phyloP scores from a whole-genome alignment of 345 rosid genomes.

The Bruguiera sexangula region DNA sequence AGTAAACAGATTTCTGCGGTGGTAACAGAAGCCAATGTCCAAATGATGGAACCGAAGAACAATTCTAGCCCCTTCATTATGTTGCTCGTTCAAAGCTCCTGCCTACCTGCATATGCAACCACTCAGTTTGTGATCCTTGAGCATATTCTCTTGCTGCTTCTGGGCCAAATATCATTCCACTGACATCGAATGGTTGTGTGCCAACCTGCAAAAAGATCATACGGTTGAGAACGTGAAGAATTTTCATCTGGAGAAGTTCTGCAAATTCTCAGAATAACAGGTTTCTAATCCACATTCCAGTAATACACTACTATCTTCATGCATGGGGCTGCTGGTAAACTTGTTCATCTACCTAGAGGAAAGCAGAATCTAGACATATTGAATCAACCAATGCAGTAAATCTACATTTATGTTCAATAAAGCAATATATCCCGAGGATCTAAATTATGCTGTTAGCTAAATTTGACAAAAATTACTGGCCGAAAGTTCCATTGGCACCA shows the following conservation, averaged over 20 bases:
- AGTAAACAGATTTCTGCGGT: constrained; percentile 12
- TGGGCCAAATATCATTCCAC: constrained; percentile 58
- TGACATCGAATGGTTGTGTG: constrained; percentile 47
- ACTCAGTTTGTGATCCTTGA: constrained; percentile 58
- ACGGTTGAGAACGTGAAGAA: background rate
- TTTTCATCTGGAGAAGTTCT: background rate
- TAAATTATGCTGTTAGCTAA: too few relatives aligned
- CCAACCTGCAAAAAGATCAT: constrained; percentile 39
- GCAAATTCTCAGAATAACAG: background rate
- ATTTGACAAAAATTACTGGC: too few relatives aligned
- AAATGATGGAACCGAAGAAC: constrained; percentile 12
- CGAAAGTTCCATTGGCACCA: background rate
- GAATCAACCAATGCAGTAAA: too few relatives aligned
- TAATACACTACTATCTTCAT: background rate
- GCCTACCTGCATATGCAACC: constrained; percentile 86
- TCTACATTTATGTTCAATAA: too few relatives aligned
- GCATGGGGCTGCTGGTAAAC: background rate
- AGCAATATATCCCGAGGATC: too few relatives aligned
- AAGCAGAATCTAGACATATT: background rate
- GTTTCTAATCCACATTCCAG: background rate
- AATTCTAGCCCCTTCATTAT: constrained; percentile 21
- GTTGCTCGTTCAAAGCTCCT: constrained; percentile 55
- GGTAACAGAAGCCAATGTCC: constrained; percentile 1
- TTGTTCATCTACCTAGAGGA: background rate
- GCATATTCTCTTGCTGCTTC: constrained; percentile 57